Evolutionary conservation across 2,329 filamentous ascomycete species (phyloP), one percentile per base, ranked within the genome.

Genomic region (Ophiostoma himal-ulmi): DNA sequence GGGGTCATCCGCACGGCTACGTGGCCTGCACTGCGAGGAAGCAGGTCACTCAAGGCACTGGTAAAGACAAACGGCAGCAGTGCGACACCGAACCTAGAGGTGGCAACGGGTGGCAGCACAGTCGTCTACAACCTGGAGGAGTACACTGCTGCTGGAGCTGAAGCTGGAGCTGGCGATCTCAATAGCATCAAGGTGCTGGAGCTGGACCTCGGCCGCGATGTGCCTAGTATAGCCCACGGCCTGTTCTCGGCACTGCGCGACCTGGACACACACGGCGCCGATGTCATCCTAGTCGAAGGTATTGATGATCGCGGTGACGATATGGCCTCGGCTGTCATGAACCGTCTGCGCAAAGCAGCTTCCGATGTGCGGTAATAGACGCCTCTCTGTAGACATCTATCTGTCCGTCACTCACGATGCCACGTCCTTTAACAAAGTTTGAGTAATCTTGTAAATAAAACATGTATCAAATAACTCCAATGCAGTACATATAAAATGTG

Each of bases 251-350:
- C 93, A 1, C 82, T 99, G 69, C 85, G 95, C 69, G 91, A 94
- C 75, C 85, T 99, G 73, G 95, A 99, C 78, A 87, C 89, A 75
- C 84, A 88, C 73, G 86, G 88, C 39, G 93, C 93, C 4, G 89
- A 95, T 77, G 84, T 91, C 26, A 97, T 99, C 69, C 91, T 94
- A 75, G 92, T 98, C 13, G 95, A 99, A 78, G 94, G 94, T 2
- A 91, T 97, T 71, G 83, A 88, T 72, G 91, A 91, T 72, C 88
- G 90, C 71, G 89, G 91, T 41, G 91, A 95, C 77, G 91, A 95
- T 77, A 89, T 95, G 75, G 93, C 93, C 26, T 92, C 92, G 34
- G 95, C 91, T 34, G 89, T 94, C 74, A 94, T 94, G 90, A 94
- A 94, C 76, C 84, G 91, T 74, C 83, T 94, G 71, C 86, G 91